phyloP scores from a whole-genome alignment of 202 grass and related monocot genomes.

The Zizania palustris region DNA sequence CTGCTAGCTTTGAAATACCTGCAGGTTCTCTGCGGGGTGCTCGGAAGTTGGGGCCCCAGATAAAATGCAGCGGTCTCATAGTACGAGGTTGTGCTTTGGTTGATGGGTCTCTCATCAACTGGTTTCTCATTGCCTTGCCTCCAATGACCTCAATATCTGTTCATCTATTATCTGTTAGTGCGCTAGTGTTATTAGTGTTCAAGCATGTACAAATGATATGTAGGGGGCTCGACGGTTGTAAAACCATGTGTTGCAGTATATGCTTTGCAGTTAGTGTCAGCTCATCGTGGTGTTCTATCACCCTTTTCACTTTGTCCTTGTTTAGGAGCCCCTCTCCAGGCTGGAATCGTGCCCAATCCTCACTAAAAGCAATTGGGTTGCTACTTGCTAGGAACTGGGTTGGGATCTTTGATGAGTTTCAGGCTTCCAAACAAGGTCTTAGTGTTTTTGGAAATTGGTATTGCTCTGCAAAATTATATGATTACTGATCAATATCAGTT shows the following conservation, averaged over 20 bases:
- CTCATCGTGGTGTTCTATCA: neutral
- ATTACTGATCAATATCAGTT: neutral
- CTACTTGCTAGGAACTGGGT: too few relatives aligned
- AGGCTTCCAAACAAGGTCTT: too few relatives aligned
- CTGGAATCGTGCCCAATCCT: neutral
- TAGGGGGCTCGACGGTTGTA: neutral
- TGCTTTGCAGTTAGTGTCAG: neutral
- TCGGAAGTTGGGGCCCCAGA: constrained; percentile 62
- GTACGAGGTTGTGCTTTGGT: constrained; percentile 65
- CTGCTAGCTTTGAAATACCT: constrained; percentile 67
- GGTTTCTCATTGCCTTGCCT: constrained; percentile 61
- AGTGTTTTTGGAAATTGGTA: too few relatives aligned
- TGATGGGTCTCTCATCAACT: constrained; percentile 38
- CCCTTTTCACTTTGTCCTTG: neutral
- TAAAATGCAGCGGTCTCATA: constrained; percentile 63
- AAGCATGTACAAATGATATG: neutral
- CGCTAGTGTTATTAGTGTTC: neutral
- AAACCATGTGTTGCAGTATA: neutral
- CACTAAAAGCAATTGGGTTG: neutral
- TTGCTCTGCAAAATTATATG: too few relatives aligned
- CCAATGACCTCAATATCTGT: constrained; percentile 63
- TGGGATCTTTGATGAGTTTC: neutral
- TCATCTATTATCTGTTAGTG: neutral
- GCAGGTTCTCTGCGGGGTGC: constrained; percentile 95
- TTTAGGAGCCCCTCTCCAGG: neutral